Percentiles rank a stretch among this genome's conserved stretches.
Conservation (phyloP, 129 eudicot genomes). For the Oenanthe sinensis region DNA sequence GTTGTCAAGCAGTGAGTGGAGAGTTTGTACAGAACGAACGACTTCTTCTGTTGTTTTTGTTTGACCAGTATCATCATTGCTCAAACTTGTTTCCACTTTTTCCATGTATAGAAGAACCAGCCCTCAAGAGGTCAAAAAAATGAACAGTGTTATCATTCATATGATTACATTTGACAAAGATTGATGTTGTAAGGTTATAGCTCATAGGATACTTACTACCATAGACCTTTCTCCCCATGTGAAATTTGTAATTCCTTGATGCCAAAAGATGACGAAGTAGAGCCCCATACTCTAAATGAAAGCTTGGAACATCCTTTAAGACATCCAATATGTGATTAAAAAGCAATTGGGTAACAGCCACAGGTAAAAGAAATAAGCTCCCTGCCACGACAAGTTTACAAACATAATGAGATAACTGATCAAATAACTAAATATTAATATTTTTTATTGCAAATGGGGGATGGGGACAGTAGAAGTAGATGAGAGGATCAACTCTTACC, state of each 20-base stretch:
- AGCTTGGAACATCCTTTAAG: slow-evolving; percentile 77
- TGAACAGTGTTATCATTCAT: slow-evolving; percentile 3
- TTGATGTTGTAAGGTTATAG: slow-evolving; percentile 1
- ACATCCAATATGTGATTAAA: slow-evolving; percentile 78
- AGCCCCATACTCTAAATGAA: slow-evolving; percentile 78
- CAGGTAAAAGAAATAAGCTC: slow-evolving; percentile 54
- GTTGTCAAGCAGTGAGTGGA: slow-evolving; percentile 83
- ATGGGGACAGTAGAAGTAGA: no score
- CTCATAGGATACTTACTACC: slow-evolving; percentile 48
- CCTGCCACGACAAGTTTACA: slow-evolving; percentile 39
- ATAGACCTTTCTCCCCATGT: slow-evolving; percentile 65
- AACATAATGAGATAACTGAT: not conserved
- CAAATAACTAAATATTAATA: not conserved
- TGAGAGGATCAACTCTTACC: not conserved
- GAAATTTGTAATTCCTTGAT: slow-evolving; percentile 52
- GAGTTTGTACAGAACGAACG: slow-evolving; percentile 63
- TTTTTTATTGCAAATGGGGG: no score
- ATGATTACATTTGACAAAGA: not conserved
- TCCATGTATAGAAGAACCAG: slow-evolving; percentile 72
- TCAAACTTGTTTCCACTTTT: slow-evolving; percentile 62
- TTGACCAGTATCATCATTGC: slow-evolving; percentile 32
- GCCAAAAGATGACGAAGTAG: slow-evolving; percentile 79
- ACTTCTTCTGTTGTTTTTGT: slow-evolving; percentile 67
- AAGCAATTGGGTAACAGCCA: slow-evolving; percentile 72
- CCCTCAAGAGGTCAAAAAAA: slow-evolving; percentile 30